A percentile compares a stretch with the other conserved stretches of the same genome.
Evolutionary conservation across 148 eudicot genomes (phyloP).

Genomic region (Mesembryanthemum crystallinum): DNA sequence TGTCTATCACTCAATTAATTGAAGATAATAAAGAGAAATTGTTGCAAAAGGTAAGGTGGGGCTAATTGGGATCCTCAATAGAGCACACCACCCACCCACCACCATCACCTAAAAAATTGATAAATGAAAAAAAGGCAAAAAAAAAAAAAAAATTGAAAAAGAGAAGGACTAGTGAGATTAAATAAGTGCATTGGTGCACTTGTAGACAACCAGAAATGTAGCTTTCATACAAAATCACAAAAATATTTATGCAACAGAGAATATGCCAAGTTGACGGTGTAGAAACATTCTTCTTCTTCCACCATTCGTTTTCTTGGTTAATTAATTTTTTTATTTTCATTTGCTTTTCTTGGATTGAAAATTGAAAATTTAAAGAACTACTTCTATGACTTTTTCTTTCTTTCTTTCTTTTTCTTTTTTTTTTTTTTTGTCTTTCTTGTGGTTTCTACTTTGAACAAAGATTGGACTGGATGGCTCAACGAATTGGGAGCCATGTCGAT

Average conservation of each 20-base stretch:
- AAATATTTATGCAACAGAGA: constrained; percentile 22
- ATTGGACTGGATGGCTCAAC: no score
- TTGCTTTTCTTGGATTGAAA: constrained; percentile 9
- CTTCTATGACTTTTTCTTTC: no score
- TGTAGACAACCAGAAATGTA: constrained; percentile 20
- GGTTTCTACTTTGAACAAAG: no score
- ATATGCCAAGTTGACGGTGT: constrained; percentile 43
- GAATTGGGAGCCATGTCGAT: no score
- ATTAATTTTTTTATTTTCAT: not conserved
- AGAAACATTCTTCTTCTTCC: constrained; percentile 27
- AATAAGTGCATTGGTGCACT: constrained; percentile 15
- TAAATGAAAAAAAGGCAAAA: not conserved
- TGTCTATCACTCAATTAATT: constrained; percentile 4
- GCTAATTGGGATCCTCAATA: constrained; percentile 14
- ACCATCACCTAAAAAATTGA: not conserved
- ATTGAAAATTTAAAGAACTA: not conserved
- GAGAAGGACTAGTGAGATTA: not conserved
- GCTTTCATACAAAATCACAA: constrained; percentile 25
- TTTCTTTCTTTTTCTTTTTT: no score
- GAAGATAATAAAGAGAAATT: not conserved
- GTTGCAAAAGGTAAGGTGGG: constrained; percentile 20
- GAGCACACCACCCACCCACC: constrained; percentile 21
- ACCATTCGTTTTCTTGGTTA: constrained; percentile 27
- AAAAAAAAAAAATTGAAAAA: constrained; percentile 6
- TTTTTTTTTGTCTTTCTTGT: no score